These are phyloP conservation scores for Melocanna baccifera DNA, from an alignment of 176 grass and related monocot species.

Conservation along the genomic window DNA sequence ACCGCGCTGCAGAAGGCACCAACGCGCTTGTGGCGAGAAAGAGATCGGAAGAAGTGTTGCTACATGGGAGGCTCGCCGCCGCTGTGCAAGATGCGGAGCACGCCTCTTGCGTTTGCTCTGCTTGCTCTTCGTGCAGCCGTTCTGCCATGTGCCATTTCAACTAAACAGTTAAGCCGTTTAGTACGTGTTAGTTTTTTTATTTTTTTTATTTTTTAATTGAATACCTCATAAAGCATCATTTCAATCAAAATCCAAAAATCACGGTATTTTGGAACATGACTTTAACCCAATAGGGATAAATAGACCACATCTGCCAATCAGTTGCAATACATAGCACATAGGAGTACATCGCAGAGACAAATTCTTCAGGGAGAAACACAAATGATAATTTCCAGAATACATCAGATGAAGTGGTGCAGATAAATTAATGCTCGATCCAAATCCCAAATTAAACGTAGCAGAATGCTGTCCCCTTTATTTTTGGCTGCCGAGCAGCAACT, in stretches of 20 bases:
- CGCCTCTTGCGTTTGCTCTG: constrained; percentile 13
- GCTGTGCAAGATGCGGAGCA: not conserved
- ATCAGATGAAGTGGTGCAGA: not conserved
- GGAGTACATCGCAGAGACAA: not conserved
- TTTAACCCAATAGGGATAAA: not conserved
- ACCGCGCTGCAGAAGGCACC: not conserved
- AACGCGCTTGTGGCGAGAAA: not conserved
- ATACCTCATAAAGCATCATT: no score
- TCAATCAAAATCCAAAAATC: no score
- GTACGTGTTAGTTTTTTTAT: no score
- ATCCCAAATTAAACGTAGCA: not conserved
- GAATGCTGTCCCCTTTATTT: not conserved
- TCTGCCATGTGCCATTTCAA: constrained; percentile 25
- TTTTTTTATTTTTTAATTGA: no score
- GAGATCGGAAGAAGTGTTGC: not conserved
- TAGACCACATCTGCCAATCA: not conserved
- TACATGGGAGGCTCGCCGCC: not conserved
- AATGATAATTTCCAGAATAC: not conserved
- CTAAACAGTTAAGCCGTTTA: no score
- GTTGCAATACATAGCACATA: not conserved
- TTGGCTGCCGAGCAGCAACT: not conserved
- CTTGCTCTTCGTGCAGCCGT: constrained; percentile 33
- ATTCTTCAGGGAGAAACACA: not conserved
- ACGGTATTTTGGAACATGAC: no score
- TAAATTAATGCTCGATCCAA: not conserved